Evolutionary conservation across 176 grass and related monocot genomes (phyloP), one percentile per base, ranked within the genome.

Genomic region (Panicum miliaceum): DNA sequence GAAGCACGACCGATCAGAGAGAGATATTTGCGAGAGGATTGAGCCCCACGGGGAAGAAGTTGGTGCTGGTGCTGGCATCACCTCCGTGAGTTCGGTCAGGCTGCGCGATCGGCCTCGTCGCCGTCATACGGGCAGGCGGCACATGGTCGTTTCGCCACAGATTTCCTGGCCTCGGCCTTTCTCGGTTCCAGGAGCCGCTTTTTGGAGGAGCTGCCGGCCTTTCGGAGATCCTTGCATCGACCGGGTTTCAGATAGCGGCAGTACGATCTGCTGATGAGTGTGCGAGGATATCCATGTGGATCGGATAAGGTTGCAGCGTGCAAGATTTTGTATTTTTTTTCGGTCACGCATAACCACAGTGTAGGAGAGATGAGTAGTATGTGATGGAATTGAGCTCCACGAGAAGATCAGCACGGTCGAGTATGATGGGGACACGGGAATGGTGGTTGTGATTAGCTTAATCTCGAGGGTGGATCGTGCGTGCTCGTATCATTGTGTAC

Each of bases 91-190:
- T 22, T 22, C n/a, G n/a, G n/a, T n/a, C n/a, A n/a, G n/a, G n/a
- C n/a, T n/a, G n/a, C n/a, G n/a, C n/a, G n/a, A n/a, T n/a, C n/a
- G n/a, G n/a, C n/a, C n/a, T n/a, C n/a, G n/a, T 23, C 8, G 20
- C 19, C 1, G 20, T 57, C 54, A 57, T 57, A 22, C 20, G 38
- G 23, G n/a, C 42, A 12, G 40, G 23, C 56, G n/a, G 16, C 67
- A 52, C 76, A 42, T 79, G 40, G 56, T 80, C 84, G 66, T 72
- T 86, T 79, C 84, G 7, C 76, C 32, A 22, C 76, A 52, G 29
- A 14, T n/a, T 27, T 50, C 32, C 20, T 12, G 80, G 58, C 52
- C 54, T 54, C 50, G 84, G 43, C 84, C 68, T 73, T 86, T 86
- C 45, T 23, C 11, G 18, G 16, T 8, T 73, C 45, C 45, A 73